Conservation (phyloP, 352 stramenopile species). For the Globisporangium alternatum region DNA sequence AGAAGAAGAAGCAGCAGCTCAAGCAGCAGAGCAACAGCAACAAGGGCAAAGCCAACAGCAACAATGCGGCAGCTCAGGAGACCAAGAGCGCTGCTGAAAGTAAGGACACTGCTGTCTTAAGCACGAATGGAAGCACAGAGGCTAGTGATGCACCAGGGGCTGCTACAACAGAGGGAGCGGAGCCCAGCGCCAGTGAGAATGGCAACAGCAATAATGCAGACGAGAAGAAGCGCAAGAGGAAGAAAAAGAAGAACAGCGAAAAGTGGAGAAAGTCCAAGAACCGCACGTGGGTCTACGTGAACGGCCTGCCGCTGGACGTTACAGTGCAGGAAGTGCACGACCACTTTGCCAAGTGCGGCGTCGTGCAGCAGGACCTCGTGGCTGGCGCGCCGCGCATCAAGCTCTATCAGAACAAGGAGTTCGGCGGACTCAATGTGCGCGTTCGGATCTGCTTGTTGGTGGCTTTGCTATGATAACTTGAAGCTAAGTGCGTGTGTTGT, state of each 20-base stretch:
- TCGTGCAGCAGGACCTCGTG: constrained; percentile 93
- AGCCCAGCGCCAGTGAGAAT: not conserved
- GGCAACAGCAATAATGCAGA: constrained; percentile 13
- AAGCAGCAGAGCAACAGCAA: constrained; percentile 20
- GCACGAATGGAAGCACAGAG: too few relatives aligned
- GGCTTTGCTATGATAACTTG: not conserved
- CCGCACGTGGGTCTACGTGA: constrained; percentile 96
- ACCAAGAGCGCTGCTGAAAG: not conserved
- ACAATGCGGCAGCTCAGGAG: not conserved
- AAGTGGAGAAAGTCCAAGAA: constrained; percentile 83
- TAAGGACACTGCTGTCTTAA: not conserved
- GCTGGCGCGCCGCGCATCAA: constrained; percentile 95
- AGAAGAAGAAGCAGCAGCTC: constrained; percentile 39
- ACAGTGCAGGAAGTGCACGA: constrained; percentile 90
- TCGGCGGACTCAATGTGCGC: constrained; percentile 86
- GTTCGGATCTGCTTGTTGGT: not conserved
- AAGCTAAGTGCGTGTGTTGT: not conserved
- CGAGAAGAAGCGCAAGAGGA: constrained; percentile 62
- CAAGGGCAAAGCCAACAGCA: constrained; percentile 41
- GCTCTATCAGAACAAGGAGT: constrained; percentile 90
- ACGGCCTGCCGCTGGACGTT: constrained; percentile 91
- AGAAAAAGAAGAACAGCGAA: constrained; percentile 81
- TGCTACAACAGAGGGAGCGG: not conserved
- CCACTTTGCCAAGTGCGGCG: constrained; percentile 93
- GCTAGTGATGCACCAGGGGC: constrained; percentile 4